A percentile compares a stretch with the other conserved stretches of the same genome.
Conservation (phyloP, 495 filamentous ascomycete species). For the Hypoxylon intermedium region DNA sequence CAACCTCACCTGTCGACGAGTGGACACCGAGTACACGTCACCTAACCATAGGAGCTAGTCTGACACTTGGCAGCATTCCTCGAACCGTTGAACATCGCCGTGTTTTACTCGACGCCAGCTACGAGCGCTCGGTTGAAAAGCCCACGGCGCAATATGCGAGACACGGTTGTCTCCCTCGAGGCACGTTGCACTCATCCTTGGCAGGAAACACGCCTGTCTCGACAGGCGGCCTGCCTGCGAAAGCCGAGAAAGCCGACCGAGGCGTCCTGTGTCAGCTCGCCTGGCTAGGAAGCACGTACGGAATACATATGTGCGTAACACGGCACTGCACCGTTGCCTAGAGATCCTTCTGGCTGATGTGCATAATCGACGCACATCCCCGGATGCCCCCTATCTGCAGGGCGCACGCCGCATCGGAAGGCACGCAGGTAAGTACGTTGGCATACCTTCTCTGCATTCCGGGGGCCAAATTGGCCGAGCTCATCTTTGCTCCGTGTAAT, state of each 20-base stretch:
- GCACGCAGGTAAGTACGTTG: constrained; percentile 13
- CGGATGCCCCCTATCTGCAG: constrained; percentile 25
- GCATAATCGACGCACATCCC: constrained; percentile 29
- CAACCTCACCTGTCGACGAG: constrained; percentile 11
- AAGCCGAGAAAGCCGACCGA: constrained; percentile 14
- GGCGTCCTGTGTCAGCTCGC: constrained; percentile 10
- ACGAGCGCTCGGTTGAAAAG: constrained; percentile 2
- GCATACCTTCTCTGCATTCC: constrained; percentile 17
- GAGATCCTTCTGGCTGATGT: constrained; percentile 31
- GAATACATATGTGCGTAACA: not conserved
- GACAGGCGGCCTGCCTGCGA: constrained; percentile 18
- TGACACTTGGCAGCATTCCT: constrained; percentile 34
- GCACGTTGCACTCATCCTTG: constrained; percentile 34
- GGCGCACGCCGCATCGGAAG: constrained; percentile 25
- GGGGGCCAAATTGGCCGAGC: constrained; percentile 22
- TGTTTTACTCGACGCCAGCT: constrained; percentile 5
- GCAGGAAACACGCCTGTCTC: constrained; percentile 26
- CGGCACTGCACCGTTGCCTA: constrained; percentile 24
- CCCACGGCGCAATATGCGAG: constrained; percentile 21
- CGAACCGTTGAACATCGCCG: not conserved
- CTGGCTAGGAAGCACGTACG: constrained; percentile 23
- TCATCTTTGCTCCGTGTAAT: constrained; percentile 15
- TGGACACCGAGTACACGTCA: constrained; percentile 35
- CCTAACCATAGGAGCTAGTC: constrained; percentile 6
- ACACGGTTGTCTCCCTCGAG: constrained; percentile 22